Evolutionary conservation across 441 rosid species (phyloP).

Genomic region (Metrosideros polymorpha): DNA sequence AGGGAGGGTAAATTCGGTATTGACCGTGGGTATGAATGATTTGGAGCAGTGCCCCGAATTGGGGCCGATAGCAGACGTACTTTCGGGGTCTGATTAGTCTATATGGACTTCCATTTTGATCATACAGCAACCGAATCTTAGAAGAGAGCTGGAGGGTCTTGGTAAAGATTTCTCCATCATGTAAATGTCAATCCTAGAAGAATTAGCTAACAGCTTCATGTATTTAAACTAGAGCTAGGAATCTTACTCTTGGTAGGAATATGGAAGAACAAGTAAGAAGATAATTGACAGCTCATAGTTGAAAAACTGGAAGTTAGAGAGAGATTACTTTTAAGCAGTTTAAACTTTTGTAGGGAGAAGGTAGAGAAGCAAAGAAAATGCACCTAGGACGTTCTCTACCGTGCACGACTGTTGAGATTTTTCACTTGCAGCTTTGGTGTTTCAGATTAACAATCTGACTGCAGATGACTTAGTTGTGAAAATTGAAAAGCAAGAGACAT

Average conservation of each 20-base stretch:
- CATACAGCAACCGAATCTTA: slow-evolving; percentile 65
- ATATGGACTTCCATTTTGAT: slow-evolving; percentile 67
- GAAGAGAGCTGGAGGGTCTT: slow-evolving; percentile 73
- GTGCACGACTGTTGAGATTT: background rate
- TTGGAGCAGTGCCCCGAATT: slow-evolving; percentile 96
- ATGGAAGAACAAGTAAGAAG: slow-evolving; percentile 8
- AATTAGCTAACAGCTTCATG: slow-evolving; percentile 18
- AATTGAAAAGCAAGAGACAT: background rate
- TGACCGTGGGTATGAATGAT: slow-evolving; percentile 80
- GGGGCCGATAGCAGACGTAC: slow-evolving; percentile 91
- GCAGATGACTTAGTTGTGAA: background rate
- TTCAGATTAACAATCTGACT: background rate
- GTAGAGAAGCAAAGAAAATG: background rate
- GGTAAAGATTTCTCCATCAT: slow-evolving; percentile 81
- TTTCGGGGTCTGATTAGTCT: slow-evolving; percentile 70
- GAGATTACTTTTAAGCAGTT: background rate
- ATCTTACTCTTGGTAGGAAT: slow-evolving; percentile 1
- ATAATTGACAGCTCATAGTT: background rate
- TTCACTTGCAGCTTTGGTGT: background rate
- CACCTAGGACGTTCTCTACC: background rate
- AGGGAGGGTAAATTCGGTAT: slow-evolving; percentile 50
- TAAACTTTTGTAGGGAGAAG: background rate
- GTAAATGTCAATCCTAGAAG: slow-evolving; percentile 22
- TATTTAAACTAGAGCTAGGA: background rate
- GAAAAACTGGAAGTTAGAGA: background rate